These are phyloP conservation scores for Elsinoe perseae DNA, from an alignment of 2,329 filamentous ascomycete genomes.

Conservation along the genomic window DNA sequence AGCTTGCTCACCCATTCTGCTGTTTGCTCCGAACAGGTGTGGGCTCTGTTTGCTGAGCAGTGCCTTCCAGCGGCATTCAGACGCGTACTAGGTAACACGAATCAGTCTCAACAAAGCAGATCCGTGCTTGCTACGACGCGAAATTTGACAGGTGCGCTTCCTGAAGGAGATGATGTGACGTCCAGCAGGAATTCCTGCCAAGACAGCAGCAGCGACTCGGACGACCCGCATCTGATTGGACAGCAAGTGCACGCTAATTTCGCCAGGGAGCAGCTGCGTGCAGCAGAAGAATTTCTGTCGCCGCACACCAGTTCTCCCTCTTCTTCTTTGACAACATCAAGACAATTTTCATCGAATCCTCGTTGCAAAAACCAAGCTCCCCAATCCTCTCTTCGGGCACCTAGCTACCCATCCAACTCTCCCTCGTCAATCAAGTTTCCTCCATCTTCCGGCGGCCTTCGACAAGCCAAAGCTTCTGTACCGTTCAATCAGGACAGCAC, in stretches of 20 bases:
- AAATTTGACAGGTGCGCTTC: background rate
- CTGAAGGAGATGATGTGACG: conserved; percentile 10
- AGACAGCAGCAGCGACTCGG: conserved; percentile 4
- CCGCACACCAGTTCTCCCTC: conserved; percentile 19
- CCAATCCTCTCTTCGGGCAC: conserved; percentile 30
- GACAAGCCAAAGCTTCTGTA: conserved; percentile 32
- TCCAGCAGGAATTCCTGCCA: conserved; percentile 1
- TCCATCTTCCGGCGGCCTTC: conserved; percentile 39
- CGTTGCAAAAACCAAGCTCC: conserved; percentile 18
- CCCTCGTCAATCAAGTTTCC: conserved; percentile 45
- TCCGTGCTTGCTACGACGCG: conserved; percentile 8
- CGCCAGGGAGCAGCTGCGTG: conserved; percentile 14
- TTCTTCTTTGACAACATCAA: conserved; percentile 24
- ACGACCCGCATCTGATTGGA: conserved; percentile 10
- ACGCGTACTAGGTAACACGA: background rate
- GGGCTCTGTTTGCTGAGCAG: background rate
- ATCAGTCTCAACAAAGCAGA: background rate
- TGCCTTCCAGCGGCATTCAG: conserved; percentile 3
- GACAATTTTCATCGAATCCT: conserved; percentile 18
- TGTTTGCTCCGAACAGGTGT: conserved; percentile 9
- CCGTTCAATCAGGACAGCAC: conserved; percentile 32
- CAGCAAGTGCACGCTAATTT: conserved; percentile 2
- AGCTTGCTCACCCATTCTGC: conserved; percentile 3
- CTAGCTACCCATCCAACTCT: conserved; percentile 47
- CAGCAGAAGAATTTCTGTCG: conserved; percentile 15